Conservation (phyloP, 345 rosid species). For the Cochlearia excelsa region DNA sequence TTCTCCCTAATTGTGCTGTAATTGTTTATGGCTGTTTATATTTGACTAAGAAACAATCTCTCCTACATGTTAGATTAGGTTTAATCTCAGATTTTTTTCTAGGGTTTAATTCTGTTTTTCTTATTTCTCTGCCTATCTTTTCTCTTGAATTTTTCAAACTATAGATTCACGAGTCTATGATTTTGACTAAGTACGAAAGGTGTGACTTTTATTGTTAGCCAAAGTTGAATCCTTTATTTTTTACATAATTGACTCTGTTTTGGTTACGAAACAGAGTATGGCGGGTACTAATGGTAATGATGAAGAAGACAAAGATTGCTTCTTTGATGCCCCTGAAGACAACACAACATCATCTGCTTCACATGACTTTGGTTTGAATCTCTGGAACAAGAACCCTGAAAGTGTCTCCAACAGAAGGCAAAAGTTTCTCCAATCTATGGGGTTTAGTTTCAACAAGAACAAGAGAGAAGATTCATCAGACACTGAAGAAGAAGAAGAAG, state of each 20-base stretch:
- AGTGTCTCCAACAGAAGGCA: slow-evolving; percentile 43
- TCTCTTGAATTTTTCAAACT: too few relatives aligned
- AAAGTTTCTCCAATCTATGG: slow-evolving; percentile 48
- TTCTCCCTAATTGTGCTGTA: not conserved
- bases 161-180: slow-evolving; percentile 11
- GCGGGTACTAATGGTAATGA: slow-evolving; percentile 29
- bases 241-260: not conserved
- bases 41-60: slow-evolving; percentile 25
- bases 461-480: not conserved
- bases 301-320: slow-evolving; percentile 56
- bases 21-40: not conserved
- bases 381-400: slow-evolving; percentile 42
- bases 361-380: slow-evolving; percentile 23
- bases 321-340: slow-evolving; percentile 65
- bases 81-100: not conserved
- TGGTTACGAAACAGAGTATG: slow-evolving; percentile 40
- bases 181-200: slow-evolving; percentile 1
- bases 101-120: slow-evolving; percentile 17
- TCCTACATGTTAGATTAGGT: slow-evolving; percentile 14
- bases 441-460: slow-evolving; percentile 29
- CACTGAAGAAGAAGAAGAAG: not conserved
- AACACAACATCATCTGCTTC: slow-evolving; percentile 33
- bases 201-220: slow-evolving; percentile 32
- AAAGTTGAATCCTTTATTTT: slow-evolving; percentile 23
- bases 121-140: slow-evolving; percentile 54